Conservation (phyloP, 106 monocot species). For the Acorus calamus region DNA sequence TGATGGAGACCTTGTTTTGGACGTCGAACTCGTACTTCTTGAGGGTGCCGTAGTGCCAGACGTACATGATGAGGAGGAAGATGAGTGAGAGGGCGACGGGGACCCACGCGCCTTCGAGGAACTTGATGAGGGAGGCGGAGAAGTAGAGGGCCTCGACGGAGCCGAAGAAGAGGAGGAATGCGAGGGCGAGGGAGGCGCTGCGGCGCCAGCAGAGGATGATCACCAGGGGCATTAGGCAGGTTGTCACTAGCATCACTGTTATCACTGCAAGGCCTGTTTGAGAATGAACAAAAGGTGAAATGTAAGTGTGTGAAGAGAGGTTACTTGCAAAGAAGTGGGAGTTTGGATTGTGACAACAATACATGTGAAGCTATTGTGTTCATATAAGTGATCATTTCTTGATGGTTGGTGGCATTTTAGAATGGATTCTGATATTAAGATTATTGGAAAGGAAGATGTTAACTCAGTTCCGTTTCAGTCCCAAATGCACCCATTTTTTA, state of each 20-base stretch:
- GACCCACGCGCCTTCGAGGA: constrained; percentile 61
- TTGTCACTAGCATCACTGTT: constrained; percentile 61
- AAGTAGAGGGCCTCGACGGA: constrained; percentile 52
- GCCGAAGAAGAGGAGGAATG: constrained; percentile 53
- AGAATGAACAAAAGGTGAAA: too few relatives aligned
- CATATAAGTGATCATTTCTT: too few relatives aligned
- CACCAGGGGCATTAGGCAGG: constrained; percentile 54
- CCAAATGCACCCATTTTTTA: not conserved
- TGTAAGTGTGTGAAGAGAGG: too few relatives aligned
- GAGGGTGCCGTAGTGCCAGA: constrained; percentile 63
- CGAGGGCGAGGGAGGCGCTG: constrained; percentile 29
- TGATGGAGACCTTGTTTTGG: constrained; percentile 59
- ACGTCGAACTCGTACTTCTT: constrained; percentile 60
- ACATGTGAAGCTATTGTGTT: too few relatives aligned
- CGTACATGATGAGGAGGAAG: constrained; percentile 51
- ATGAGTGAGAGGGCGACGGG: constrained; percentile 53
- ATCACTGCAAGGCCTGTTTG: constrained; percentile 56
- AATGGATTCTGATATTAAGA: too few relatives aligned
- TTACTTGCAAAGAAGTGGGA: too few relatives aligned
- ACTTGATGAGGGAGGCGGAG: constrained; percentile 63
- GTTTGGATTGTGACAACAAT: too few relatives aligned
- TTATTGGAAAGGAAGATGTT: not conserved
- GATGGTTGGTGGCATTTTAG: too few relatives aligned
- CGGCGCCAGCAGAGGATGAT: constrained; percentile 62
- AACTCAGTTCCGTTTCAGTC: not conserved